phyloP scores from a whole-genome alignment of 345 rosid genomes.

The Rhodamnia argentea region DNA sequence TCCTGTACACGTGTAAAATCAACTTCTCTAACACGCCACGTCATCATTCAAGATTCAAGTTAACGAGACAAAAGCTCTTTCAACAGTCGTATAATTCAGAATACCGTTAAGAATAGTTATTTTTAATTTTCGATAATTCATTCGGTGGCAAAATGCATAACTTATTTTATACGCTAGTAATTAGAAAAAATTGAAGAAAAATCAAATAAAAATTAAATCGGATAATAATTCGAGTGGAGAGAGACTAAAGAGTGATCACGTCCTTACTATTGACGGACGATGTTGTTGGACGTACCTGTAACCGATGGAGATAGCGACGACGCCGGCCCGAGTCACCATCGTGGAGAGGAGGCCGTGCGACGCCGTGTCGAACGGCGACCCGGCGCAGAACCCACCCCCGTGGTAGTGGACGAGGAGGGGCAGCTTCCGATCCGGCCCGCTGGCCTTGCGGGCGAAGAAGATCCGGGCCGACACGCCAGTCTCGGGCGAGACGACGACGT shows the following conservation, averaged over 20 bases:
- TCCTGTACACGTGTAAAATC: background rate
- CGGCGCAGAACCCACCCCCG: slow-evolving; percentile 41
- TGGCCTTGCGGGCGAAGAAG: slow-evolving; percentile 19
- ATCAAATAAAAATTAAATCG: background rate
- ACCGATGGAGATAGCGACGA: slow-evolving; percentile 1
- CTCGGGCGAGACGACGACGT: slow-evolving; percentile 3
- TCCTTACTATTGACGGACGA: background rate
- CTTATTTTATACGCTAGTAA: too few relatives aligned
- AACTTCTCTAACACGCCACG: background rate
- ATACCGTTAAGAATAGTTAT: too few relatives aligned
- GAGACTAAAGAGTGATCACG: background rate
- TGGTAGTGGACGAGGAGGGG: slow-evolving; percentile 38
- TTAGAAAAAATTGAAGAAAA: too few relatives aligned
- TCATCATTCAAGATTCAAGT: too few relatives aligned
- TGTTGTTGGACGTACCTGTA: slow-evolving; percentile 11
- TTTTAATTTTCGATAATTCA: too few relatives aligned
- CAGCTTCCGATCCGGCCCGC: background rate
- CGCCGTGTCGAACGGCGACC: slow-evolving; percentile 21
- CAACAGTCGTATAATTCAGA: background rate
- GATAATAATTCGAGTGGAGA: background rate
- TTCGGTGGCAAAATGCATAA: too few relatives aligned
- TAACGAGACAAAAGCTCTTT: too few relatives aligned
- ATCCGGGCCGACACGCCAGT: slow-evolving; percentile 19
- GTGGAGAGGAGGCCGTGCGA: slow-evolving; percentile 1
- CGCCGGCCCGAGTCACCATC: slow-evolving; percentile 1